Conservation (phyloP, 805 yeast species). For the Candida hispaniensis region DNA sequence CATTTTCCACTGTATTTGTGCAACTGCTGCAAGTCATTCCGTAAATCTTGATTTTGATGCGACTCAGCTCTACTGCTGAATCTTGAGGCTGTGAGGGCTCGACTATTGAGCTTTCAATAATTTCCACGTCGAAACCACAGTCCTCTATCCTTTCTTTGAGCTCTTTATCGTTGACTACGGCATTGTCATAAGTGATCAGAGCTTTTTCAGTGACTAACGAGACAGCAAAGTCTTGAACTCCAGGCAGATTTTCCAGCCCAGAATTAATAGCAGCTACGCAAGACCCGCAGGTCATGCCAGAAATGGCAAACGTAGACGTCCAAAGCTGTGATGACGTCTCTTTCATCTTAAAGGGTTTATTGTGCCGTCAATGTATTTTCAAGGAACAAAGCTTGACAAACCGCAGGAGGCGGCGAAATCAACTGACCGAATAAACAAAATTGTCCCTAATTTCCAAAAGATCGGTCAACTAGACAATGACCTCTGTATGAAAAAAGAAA, state of each 20-base stretch:
- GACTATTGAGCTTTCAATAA: constrained; percentile 21
- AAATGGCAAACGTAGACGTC: constrained; percentile 30
- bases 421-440: too few species aligned
- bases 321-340: too few species aligned
- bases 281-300: constrained; percentile 90
- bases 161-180: constrained; percentile 28
- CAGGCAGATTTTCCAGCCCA: constrained; percentile 39
- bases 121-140: constrained; percentile 56
- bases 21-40: constrained; percentile 60
- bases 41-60: constrained; percentile 31
- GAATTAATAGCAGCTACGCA: constrained; percentile 60
- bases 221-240: constrained; percentile 47
- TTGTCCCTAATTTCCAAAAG: too few species aligned
- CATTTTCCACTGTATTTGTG: constrained; percentile 39
- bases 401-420: too few species aligned
- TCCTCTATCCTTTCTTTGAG: constrained; percentile 55
- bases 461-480: too few species aligned
- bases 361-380: too few species aligned
- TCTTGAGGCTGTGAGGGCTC: constrained; percentile 7
- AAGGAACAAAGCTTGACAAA: too few species aligned
- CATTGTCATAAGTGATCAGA: constrained; percentile 38
- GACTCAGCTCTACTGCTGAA: constrained; percentile 13
- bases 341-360: constrained; percentile 17
- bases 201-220: constrained; percentile 74
- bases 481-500: too few species aligned